phyloP scores from a whole-genome alignment of 73 alveolate species.

The Loxodes magnus region DNA sequence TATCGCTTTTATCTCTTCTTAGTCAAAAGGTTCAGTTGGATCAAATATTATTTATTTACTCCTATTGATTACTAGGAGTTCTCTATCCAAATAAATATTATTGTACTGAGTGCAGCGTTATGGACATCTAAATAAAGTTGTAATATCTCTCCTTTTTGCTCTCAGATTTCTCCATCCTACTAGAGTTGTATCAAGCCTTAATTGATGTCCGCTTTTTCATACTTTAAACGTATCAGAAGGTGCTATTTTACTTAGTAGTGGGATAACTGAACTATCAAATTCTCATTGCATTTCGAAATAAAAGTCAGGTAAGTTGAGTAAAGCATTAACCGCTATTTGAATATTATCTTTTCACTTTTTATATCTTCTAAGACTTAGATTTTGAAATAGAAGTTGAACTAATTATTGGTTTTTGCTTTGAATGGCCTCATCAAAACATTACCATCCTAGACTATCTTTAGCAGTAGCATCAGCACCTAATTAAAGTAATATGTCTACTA shows the following conservation, averaged over 20 bases:
- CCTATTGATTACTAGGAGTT: neutral
- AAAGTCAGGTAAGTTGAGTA: slow-evolving; percentile 1
- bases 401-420: neutral
- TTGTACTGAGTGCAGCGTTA: neutral
- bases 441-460: slow-evolving; percentile 7
- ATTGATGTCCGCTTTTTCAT: slow-evolving; percentile 6
- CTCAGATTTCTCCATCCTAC: slow-evolving; percentile 13
- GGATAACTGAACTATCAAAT: slow-evolving; percentile 10
- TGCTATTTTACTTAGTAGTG: slow-evolving; percentile 3
- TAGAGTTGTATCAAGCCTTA: slow-evolving; percentile 8
- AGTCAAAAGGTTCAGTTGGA: slow-evolving; percentile 2
- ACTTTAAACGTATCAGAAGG: slow-evolving; percentile 1
- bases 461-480: neutral
- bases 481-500: neutral
- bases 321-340: neutral
- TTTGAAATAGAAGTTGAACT: neutral
- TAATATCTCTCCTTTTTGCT: slow-evolving; percentile 3
- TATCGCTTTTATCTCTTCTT: slow-evolving; percentile 8
- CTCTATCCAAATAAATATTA: neutral
- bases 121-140: slow-evolving; percentile 4
- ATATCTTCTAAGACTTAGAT: neutral
- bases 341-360: neutral
- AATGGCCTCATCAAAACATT: neutral
- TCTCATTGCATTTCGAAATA: slow-evolving; percentile 10
- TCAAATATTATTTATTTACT: neutral